Evolutionary conservation across 2,329 filamentous ascomycete genomes (phyloP), one percentile per base, ranked within the genome.

Genomic region (Lithohypha guttulata): DNA sequence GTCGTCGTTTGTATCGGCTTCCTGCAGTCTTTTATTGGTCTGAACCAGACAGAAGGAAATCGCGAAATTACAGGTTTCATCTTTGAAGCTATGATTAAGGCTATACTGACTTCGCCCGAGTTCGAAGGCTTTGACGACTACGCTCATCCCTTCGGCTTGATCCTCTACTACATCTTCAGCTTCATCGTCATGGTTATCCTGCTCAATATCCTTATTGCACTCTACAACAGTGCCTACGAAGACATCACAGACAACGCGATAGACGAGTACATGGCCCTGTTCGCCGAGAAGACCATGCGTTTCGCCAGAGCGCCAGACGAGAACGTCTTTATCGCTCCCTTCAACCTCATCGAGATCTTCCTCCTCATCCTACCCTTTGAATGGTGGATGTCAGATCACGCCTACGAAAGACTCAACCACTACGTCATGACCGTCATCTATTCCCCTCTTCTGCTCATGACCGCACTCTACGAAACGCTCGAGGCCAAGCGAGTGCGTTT

Each of bases 261-360:
- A 49, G 91, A 98, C 59, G 91, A 98, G 60, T 98, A 86, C 61
- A 79, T 98, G 58, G 89, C 86, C 0, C 73, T 96, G 3, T 95
- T 94, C 61, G 74, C 84, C 0, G 83, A 93, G 51, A 94, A 94
- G 62, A 95, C 91, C 0, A 84, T 96, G 73, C 86, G 93, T 54
- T 98, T 95, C 54, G 84, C 96, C 13, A 84, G 91, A 34, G 91
- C 91, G 0, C 91, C 91, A 0, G 91, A 98, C 53, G 91, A 98
- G 60, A 98, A 98, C 51, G 91, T 98, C 40, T 98, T 91, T 62
- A 94, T 98, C 53, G 79, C 91, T 0, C 91, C 91, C 0, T 83
- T 98, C 62, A 98, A 98, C 58, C 70, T 98, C 2, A 73, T 98
- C 44, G 91, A 98, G 59, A 78, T 96, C 13, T 69, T 94, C 45